These are phyloP conservation scores for Candida sanyaensis DNA, from an alignment of 1,139 yeast genomes.

Conservation along the genomic window DNA sequence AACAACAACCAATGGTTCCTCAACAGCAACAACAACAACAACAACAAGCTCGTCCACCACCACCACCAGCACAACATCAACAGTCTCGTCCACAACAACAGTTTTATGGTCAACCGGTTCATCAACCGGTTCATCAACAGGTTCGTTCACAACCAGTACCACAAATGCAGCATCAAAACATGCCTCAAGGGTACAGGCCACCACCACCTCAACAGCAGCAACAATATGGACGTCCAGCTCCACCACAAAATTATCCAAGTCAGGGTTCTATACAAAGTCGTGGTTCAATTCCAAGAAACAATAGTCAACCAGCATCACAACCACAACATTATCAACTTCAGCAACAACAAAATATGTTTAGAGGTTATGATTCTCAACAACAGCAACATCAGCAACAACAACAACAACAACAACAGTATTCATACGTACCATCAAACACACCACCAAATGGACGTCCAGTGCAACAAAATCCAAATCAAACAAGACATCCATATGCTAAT, in stretches of 20 bases:
- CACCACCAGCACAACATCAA: neutral
- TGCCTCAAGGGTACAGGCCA: conserved; percentile 20
- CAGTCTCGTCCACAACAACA: conserved; percentile 3
- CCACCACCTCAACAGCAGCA: conserved; percentile 3
- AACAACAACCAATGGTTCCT: conserved; percentile 13
- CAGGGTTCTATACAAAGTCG: conserved; percentile 5
- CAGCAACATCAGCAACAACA: conserved; percentile 7
- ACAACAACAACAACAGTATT: conserved; percentile 8
- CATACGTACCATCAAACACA: conserved; percentile 6
- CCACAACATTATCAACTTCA: conserved; percentile 8
- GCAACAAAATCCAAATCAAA: conserved; percentile 4
- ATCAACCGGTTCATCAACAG: conserved; percentile 1
- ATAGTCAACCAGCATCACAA: conserved; percentile 4
- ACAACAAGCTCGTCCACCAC: neutral
- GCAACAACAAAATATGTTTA: conserved; percentile 9
- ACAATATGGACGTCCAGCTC: conserved; percentile 9
- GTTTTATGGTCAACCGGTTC: neutral
- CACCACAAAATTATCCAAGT: conserved; percentile 15
- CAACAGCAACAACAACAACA: too few relatives aligned
- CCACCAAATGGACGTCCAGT: neutral
- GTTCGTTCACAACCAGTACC: conserved; percentile 7
- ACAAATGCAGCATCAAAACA: conserved; percentile 6
- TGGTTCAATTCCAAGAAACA: conserved; percentile 5
- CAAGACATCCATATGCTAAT: conserved; percentile 9
- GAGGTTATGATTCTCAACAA: conserved; percentile 12